phyloP scores from a whole-genome alignment of 208 protist species.

The Trypanosoma mega region DNA sequence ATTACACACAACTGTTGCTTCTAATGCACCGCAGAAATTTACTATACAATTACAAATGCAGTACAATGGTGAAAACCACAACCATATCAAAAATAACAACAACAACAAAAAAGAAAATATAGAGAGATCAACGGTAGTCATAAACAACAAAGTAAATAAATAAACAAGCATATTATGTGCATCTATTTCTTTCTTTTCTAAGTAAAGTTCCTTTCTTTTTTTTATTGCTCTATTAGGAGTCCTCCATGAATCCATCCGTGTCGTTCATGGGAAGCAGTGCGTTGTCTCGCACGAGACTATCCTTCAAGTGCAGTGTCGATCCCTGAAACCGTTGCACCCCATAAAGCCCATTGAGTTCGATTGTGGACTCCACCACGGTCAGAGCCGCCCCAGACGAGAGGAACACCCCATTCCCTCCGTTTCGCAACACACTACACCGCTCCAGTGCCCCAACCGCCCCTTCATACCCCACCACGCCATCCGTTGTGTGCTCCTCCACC shows the following conservation, averaged over 20 bases:
- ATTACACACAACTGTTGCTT: too few species aligned
- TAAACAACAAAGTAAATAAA: not conserved
- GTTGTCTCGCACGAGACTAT: slow-evolving; percentile 59
- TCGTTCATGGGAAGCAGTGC: slow-evolving; percentile 59
- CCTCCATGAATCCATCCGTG: slow-evolving; percentile 7
- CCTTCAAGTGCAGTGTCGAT: slow-evolving; percentile 43
- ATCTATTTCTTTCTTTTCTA: not conserved
- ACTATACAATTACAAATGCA: too few species aligned
- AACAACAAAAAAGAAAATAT: too few species aligned
- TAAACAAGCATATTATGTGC: too few species aligned
- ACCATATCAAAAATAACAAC: too few species aligned
- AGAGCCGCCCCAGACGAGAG: slow-evolving; percentile 30
- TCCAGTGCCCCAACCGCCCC: slow-evolving; percentile 33
- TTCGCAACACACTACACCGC: slow-evolving; percentile 43
- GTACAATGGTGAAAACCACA: too few species aligned
- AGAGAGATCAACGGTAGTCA: too few species aligned
- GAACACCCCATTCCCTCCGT: slow-evolving; percentile 63
- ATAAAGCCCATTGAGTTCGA: slow-evolving; percentile 68
- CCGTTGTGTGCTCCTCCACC: slow-evolving; percentile 41
- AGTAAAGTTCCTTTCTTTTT: not conserved
- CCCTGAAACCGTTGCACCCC: slow-evolving; percentile 57
- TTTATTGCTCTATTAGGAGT: not conserved
- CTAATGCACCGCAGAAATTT: too few species aligned
- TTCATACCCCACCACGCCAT: slow-evolving; percentile 57
- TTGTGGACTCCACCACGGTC: slow-evolving; percentile 38